A percentile compares a stretch with the other conserved stretches of the same genome.
Conservation (phyloP, 345 rosid species). For the Kandelia obovata region DNA sequence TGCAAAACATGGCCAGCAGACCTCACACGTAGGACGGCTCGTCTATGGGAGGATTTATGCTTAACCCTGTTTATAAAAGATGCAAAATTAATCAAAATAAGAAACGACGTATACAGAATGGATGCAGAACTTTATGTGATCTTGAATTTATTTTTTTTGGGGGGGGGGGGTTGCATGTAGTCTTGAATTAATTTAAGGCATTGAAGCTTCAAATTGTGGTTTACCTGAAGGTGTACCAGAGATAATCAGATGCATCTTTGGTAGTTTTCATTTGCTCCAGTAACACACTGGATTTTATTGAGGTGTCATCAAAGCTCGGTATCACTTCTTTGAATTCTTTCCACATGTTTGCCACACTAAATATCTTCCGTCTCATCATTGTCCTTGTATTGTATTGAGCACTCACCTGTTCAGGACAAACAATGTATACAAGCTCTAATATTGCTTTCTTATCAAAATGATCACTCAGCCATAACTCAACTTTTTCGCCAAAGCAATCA, state of each 20-base stretch:
- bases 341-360: constrained; percentile 38
- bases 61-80: constrained; percentile 36
- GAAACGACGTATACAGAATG: too few relatives aligned
- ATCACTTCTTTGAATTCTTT: constrained; percentile 49
- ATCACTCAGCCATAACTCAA: too few relatives aligned
- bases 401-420: constrained; percentile 42
- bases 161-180: too few relatives aligned
- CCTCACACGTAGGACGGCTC: constrained; percentile 41
- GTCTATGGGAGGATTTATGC: constrained; percentile 23
- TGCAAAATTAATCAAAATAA: not conserved
- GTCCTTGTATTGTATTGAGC: constrained; percentile 47
- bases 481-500: too few relatives aligned
- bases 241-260: constrained; percentile 76
- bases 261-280: constrained; percentile 68
- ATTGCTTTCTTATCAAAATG: too few relatives aligned
- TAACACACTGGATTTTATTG: constrained; percentile 44
- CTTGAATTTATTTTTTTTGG: too few relatives aligned
- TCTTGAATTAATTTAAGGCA: too few relatives aligned
- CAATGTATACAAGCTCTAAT: not conserved
- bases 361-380: constrained; percentile 10
- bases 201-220: not conserved
- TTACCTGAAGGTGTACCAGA: constrained; percentile 72
- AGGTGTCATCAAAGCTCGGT: constrained; percentile 43
- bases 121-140: too few relatives aligned
- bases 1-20: constrained; percentile 65